Evolutionary conservation across 2,329 filamentous ascomycete species (phyloP), one percentile per base, ranked within the genome.

Genomic region (Coniochaeta sp.): DNA sequence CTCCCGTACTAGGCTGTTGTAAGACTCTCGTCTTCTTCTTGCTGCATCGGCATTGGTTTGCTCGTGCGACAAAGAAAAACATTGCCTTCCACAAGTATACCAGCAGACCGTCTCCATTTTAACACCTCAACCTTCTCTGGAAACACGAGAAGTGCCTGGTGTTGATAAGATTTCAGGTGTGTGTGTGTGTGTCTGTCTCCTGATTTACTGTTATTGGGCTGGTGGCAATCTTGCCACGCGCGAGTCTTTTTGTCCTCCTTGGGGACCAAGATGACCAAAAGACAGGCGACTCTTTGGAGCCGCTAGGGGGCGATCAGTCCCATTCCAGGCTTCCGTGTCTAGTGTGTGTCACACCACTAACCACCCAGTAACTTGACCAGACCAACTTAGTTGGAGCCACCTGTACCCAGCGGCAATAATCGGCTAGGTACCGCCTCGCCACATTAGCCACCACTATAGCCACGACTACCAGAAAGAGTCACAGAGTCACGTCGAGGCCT

Each of bases 281-380:
- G 36, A 57, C 34, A 57, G 32, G 54, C 17, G n/a, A 56, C 54
- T 22, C 16, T 17, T 17, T 6, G 54, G 54, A n/a, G 30, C 16
- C 30, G 30, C 30, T 36, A 36, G 54, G 54, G n/a, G 36, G 36
- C 26, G 38, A 57, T 57, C 34, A 16, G 32, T 30, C 36, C n/a
- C 26, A 30, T 57, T 57, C 38, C 55, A 42, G 38, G 55, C 34
- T 57, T 4, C 38, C 19, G 55, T 26, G 12, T 26, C 55, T n/a
- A 57, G 34, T 57, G 38, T 57, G 32, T 40, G 55, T 42, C 34
- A 57, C 55, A 57, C 38, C 55, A 57, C 55, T 57, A 44, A 40
- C 36, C 34, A 30, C 22, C 55, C 2, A n/a, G 7, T 19, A 28
- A 57, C 17, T 16, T 19, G 28, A 16, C n/a, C n/a, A n/a, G n/a